These are phyloP conservation scores for Dactylorhiza incarnata DNA, from an alignment of 106 monocot genomes.

Conservation along the genomic window DNA sequence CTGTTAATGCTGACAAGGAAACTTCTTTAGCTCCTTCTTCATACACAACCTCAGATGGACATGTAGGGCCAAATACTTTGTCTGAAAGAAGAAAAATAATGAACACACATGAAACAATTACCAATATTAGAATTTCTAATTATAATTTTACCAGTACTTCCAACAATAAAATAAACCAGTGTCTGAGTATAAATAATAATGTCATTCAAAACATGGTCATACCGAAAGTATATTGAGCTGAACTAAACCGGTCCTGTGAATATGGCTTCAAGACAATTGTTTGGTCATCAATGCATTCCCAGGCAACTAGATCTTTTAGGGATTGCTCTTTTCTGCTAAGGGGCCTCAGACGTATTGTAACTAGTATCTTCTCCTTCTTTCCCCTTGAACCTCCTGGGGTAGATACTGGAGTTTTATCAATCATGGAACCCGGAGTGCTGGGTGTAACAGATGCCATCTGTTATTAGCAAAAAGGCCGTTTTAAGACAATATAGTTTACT, in stretches of 20 bases:
- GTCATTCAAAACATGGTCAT: neutral
- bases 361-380: conserved; percentile 93
- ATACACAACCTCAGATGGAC: conserved; percentile 67
- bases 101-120: neutral
- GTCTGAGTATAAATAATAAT: neutral
- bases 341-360: conserved; percentile 85
- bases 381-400: conserved; percentile 44
- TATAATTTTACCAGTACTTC: too few species aligned
- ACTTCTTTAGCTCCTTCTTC: conserved; percentile 90
- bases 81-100: conserved; percentile 35
- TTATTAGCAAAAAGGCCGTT: too few species aligned
- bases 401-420: conserved; percentile 43
- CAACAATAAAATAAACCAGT: neutral
- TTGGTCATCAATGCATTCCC: conserved; percentile 72
- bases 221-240: conserved; percentile 68
- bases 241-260: conserved; percentile 47
- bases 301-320: conserved; percentile 64
- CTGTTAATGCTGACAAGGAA: conserved; percentile 79
- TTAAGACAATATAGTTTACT: too few species aligned
- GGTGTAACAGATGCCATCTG: conserved; percentile 17
- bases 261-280: conserved; percentile 52
- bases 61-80: conserved; percentile 79
- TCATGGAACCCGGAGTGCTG: conserved; percentile 62
- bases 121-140: too few species aligned
- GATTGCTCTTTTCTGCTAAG: conserved; percentile 63